Percentiles rank a stretch among this genome's conserved stretches.
phyloP scores from a whole-genome alignment of 2,329 filamentous ascomycete species.

The Penicillium paneum region DNA sequence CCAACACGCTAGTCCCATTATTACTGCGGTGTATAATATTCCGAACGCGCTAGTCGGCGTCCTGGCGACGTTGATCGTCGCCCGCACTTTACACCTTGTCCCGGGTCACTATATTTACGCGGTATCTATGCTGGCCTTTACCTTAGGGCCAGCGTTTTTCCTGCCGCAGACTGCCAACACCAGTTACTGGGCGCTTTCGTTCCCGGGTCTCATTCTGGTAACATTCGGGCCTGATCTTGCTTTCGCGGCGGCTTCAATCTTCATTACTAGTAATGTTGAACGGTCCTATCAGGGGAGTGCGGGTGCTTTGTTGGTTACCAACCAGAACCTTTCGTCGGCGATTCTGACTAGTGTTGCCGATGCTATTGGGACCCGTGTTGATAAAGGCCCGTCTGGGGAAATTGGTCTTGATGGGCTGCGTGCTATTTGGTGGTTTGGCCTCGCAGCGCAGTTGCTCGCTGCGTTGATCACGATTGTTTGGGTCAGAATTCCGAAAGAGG shows the following conservation, averaged over 20 bases:
- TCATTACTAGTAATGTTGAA: slow-evolving; percentile 48
- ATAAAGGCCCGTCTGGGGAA: slow-evolving; percentile 20
- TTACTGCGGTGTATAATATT: slow-evolving; percentile 45
- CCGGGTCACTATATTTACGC: slow-evolving; percentile 49
- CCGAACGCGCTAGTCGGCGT: slow-evolving; percentile 48
- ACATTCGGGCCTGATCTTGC: slow-evolving; percentile 50
- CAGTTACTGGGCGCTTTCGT: slow-evolving; percentile 46
- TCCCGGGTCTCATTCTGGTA: slow-evolving; percentile 46
- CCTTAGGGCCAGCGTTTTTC: slow-evolving; percentile 41
- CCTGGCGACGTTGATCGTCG: slow-evolving; percentile 47
- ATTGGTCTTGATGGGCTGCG: slow-evolving; percentile 36
- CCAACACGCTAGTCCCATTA: slow-evolving; percentile 41
- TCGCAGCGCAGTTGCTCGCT: slow-evolving; percentile 36
- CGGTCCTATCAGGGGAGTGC: slow-evolving; percentile 49
- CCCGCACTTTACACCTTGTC: slow-evolving; percentile 45
- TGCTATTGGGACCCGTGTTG: slow-evolving; percentile 37
- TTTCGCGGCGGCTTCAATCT: slow-evolving; percentile 50
- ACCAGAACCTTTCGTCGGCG: slow-evolving; percentile 47
- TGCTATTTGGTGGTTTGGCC: slow-evolving; percentile 44
- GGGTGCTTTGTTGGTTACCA: slow-evolving; percentile 47
- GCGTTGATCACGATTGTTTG: slow-evolving; percentile 38
- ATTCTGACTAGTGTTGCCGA: slow-evolving; percentile 38
- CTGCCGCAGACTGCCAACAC: slow-evolving; percentile 42
- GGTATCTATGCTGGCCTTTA: slow-evolving; percentile 44
- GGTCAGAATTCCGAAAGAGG: slow-evolving; percentile 44